phyloP scores from a whole-genome alignment of 257 asterid species.

The Solanum medicagineum region DNA sequence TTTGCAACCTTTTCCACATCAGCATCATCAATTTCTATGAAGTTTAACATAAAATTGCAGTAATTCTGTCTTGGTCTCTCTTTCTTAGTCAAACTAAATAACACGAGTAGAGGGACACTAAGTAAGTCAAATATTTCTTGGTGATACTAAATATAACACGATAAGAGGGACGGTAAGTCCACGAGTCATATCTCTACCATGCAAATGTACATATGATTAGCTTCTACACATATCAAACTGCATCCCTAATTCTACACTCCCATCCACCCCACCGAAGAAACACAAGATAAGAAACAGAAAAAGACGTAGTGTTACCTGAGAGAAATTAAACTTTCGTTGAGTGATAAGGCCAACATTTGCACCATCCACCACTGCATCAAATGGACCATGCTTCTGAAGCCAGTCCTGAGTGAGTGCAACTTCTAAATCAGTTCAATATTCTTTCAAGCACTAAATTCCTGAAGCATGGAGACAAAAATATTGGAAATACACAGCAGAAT shows the following conservation, averaged over 20 bases:
- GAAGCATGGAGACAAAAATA: background rate
- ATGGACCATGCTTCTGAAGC: constrained; percentile 80
- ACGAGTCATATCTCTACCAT: background rate
- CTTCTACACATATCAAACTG: background rate
- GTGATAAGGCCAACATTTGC: constrained; percentile 72
- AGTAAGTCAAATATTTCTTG: background rate
- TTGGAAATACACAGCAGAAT: background rate
- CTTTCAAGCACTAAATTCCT: background rate
- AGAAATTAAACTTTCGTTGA: constrained; percentile 43
- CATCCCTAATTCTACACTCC: background rate
- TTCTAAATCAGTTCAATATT: background rate
- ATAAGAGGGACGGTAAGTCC: background rate
- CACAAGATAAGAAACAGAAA: background rate
- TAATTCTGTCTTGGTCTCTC: background rate
- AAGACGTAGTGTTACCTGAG: constrained; percentile 36
- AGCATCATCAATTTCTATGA: background rate
- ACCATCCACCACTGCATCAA: constrained; percentile 94
- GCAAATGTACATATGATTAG: background rate
- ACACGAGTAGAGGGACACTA: background rate
- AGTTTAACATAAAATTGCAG: background rate
- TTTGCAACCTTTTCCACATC: background rate
- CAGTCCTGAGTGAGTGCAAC: constrained; percentile 52
- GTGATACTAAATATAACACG: background rate
- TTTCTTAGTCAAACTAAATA: background rate
- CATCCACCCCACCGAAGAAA: background rate